Evolutionary conservation across 2,329 filamentous ascomycete genomes (phyloP).

Genomic region (Xylariaceae sp.): DNA sequence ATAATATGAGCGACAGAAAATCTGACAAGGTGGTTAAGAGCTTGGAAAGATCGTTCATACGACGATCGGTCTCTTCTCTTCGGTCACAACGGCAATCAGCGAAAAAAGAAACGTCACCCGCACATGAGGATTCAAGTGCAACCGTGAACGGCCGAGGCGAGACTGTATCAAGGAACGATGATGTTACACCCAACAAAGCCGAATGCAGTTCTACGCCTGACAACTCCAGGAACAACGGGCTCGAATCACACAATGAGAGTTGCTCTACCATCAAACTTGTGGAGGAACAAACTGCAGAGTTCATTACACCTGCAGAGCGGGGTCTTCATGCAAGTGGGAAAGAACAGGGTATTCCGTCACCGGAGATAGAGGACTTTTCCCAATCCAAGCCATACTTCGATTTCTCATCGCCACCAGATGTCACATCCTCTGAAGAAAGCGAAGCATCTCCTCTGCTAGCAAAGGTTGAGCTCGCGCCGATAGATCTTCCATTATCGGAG

Average conservation of each 20-base stretch:
- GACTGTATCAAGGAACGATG: neutral
- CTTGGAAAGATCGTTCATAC: slow-evolving; percentile 13
- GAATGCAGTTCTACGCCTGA: neutral
- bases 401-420: slow-evolving; percentile 22
- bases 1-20: slow-evolving; percentile 15
- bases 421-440: slow-evolving; percentile 15
- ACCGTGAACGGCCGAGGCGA: slow-evolving; percentile 1
- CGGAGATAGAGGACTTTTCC: slow-evolving; percentile 14
- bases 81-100: slow-evolving; percentile 10
- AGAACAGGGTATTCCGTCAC: neutral
- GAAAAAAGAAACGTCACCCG: no score
- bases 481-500: slow-evolving; percentile 11
- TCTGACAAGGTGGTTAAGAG: slow-evolving; percentile 7
- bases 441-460: neutral
- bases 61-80: slow-evolving; percentile 12
- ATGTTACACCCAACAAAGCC: neutral
- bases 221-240: slow-evolving; percentile 1
- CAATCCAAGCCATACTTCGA: slow-evolving; percentile 26
- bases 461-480: neutral
- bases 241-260: neutral
- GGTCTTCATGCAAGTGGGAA: no score
- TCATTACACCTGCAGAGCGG: no score
- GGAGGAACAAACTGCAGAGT: neutral
- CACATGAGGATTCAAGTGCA: no score
- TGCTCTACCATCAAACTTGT: neutral